Evolutionary conservation across 176 grass and related monocot species (phyloP).

Genomic region (Zoysia pacifica): DNA sequence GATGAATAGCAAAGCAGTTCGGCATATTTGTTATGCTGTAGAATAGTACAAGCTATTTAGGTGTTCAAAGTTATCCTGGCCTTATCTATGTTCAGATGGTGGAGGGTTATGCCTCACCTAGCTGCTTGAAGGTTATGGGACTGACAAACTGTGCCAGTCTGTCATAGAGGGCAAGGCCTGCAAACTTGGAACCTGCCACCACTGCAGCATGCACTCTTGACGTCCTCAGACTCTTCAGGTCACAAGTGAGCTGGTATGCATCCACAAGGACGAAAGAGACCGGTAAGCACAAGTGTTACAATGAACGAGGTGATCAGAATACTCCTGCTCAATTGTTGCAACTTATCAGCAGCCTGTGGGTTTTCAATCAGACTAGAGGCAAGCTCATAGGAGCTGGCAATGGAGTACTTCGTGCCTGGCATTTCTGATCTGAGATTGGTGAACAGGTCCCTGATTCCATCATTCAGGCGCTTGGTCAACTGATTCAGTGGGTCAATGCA

Average conservation of each 20-base stretch:
- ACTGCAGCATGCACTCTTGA: constrained; percentile 70
- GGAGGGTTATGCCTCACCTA: constrained; percentile 34
- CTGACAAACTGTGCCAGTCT: constrained; percentile 40
- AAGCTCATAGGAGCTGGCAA: constrained; percentile 58
- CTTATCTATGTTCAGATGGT: constrained; percentile 6
- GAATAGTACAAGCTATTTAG: constrained; percentile 11
- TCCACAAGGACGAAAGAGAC: not conserved
- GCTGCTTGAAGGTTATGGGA: constrained; percentile 66
- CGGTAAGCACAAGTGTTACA: not conserved
- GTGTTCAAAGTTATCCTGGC: not conserved
- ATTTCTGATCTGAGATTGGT: constrained; percentile 47
- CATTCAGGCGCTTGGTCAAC: constrained; percentile 55
- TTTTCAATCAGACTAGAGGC: constrained; percentile 43
- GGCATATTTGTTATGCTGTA: not conserved
- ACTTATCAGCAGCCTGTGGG: constrained; percentile 45
- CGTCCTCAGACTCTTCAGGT: constrained; percentile 53
- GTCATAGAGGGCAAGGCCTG: constrained; percentile 43
- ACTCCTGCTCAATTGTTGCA: not conserved
- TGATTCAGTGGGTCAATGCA: constrained; percentile 56
- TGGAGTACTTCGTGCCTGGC: constrained; percentile 64
- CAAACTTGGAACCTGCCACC: constrained; percentile 53
- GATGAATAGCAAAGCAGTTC: constrained; percentile 20
- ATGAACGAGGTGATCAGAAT: not conserved
- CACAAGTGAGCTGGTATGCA: not conserved
- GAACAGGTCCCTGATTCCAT: constrained; percentile 45